Evolutionary conservation across 768 basidiomycete species (phyloP).

Genomic region (Boletus rubescentipes): DNA sequence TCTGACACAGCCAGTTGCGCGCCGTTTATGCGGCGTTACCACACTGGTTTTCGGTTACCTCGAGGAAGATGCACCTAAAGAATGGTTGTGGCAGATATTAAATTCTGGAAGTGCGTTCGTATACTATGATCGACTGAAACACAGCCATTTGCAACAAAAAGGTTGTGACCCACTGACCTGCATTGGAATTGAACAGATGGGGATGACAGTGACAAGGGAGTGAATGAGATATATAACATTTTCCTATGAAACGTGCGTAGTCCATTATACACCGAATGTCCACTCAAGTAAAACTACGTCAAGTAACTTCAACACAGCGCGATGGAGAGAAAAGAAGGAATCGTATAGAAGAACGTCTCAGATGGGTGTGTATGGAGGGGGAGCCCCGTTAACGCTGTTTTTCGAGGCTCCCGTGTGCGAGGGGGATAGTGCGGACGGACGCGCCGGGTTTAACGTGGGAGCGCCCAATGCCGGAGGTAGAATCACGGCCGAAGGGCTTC

Average conservation of each 20-base stretch:
- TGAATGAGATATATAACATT: neutral
- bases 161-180: neutral
- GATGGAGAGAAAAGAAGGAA: neutral
- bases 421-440: constrained; percentile 1
- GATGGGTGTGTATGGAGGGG: constrained; percentile 28
- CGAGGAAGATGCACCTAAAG: neutral
- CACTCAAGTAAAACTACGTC: neutral
- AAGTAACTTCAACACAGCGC: neutral
- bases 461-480: neutral
- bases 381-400: constrained; percentile 14
- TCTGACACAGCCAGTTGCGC: no score
- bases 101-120: neutral
- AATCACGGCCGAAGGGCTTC: neutral
- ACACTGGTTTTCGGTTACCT: no score
- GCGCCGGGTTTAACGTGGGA: neutral
- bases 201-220: neutral
- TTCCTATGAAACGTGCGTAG: neutral
- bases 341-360: constrained; percentile 1
- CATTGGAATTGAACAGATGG: neutral
- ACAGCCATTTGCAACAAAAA: neutral
- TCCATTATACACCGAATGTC: neutral
- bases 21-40: neutral
- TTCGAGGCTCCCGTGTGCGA: constrained; percentile 14
- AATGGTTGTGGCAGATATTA: no score
- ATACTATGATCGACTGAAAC: neutral